Percentiles rank a stretch among this genome's conserved stretches.
Conservation (phyloP, 768 basidiomycete species). For the Lyophyllum shimeji region DNA sequence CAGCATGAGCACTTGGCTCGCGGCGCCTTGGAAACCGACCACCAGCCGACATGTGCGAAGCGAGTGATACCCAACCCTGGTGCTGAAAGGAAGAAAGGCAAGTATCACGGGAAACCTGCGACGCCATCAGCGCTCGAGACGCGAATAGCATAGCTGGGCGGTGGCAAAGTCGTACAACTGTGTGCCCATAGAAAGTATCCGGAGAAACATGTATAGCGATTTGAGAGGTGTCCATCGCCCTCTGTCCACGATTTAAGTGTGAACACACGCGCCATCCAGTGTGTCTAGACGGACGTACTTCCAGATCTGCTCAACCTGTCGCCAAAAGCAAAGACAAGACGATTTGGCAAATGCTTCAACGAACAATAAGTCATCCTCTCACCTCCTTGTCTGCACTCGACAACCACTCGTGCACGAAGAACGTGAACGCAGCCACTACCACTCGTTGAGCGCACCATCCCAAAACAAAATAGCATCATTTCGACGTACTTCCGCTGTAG, state of each 20-base stretch:
- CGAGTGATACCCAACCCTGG: neutral
- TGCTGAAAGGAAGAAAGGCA: neutral
- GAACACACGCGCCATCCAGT: neutral
- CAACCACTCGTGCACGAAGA: neutral
- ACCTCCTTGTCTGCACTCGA: neutral
- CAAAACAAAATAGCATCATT: neutral
- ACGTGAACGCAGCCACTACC: neutral
- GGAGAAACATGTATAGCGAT: neutral
- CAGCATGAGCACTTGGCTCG: neutral
- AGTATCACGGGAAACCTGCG: neutral
- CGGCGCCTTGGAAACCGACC: neutral
- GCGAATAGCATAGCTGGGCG: neutral
- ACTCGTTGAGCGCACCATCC: neutral
- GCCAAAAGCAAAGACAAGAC: neutral
- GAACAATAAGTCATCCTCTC: neutral
- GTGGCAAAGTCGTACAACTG: neutral
- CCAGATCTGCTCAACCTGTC: slow-evolving; percentile 1
- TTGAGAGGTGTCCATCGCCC: neutral
- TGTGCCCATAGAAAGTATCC: neutral
- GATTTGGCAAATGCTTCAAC: neutral
- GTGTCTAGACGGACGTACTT: neutral
- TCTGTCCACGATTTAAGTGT: neutral
- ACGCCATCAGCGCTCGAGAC: neutral
- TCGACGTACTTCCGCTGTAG: neutral
- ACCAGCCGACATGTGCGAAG: neutral